A percentile compares a stretch with the other conserved stretches of the same genome.
Conservation (phyloP, 176 grass and related monocot species). For the Dactylis glomerata region DNA sequence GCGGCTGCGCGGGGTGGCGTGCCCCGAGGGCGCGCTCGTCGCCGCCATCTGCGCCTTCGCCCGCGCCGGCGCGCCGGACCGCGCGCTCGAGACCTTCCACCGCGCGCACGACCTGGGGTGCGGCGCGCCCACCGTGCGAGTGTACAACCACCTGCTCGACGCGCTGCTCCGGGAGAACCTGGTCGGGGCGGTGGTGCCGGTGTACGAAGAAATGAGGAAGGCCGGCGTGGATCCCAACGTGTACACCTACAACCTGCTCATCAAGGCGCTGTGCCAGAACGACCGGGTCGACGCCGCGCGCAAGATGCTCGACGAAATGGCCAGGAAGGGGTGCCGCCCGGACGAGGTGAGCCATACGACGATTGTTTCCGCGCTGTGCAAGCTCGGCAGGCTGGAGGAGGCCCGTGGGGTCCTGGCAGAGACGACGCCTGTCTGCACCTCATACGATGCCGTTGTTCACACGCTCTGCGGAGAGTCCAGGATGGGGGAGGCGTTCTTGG, state of each 20-base stretch:
- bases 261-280: constrained; percentile 84
- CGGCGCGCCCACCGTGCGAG: constrained; percentile 44
- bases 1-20: constrained; percentile 51
- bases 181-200: constrained; percentile 44
- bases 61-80: constrained; percentile 45
- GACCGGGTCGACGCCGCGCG: constrained; percentile 55
- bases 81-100: constrained; percentile 77
- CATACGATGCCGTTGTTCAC: constrained; percentile 60
- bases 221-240: constrained; percentile 61
- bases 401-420: constrained; percentile 44
- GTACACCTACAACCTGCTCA: constrained; percentile 79
- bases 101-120: constrained; percentile 64
- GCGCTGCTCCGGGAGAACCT: constrained; percentile 65
- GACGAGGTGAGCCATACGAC: constrained; percentile 70
- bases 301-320: constrained; percentile 78
- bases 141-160: constrained; percentile 86
- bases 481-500: constrained; percentile 41
- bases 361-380: constrained; percentile 62
- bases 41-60: constrained; percentile 62
- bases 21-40: constrained; percentile 53
- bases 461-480: constrained; percentile 46
- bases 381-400: constrained; percentile 56
- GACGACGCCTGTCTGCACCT: constrained; percentile 19
- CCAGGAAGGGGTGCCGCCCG: constrained; percentile 56
- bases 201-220: constrained; percentile 67